Conservation (phyloP, 306 rosid species). For the peach (Prunus persica) region Prunus_persica_NCBIv2 NC_034014.1:27139501-27140000, state of each 20-base stretch:
- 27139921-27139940: too few species aligned
- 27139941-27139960: too few species aligned
- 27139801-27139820: constrained; percentile 64
- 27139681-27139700: constrained; percentile 50
- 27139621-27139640: constrained; percentile 56
- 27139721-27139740: constrained; percentile 52
- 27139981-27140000: too few species aligned
- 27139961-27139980: too few species aligned
- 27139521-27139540: constrained; percentile 76
- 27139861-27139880: not conserved
- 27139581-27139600: constrained; percentile 39
- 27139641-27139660: constrained; percentile 71
- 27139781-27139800: constrained; percentile 89
- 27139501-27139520: constrained; percentile 76
- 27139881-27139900: not conserved
- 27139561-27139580: constrained; percentile 35
- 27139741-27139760: constrained; percentile 27
- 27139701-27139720: constrained; percentile 21
- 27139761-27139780: constrained; percentile 47
- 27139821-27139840: constrained; percentile 51
- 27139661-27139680: constrained; percentile 76
- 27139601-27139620: constrained; percentile 40
- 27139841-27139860: constrained; percentile 28
- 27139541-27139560: constrained; percentile 90
- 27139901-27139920: too few species aligned